A percentile compares a stretch with the other conserved stretches of the same genome.
Evolutionary conservation across 2,329 filamentous ascomycete genomes (phyloP).

Genomic region (Drechslerella stenobrocha): DNA sequence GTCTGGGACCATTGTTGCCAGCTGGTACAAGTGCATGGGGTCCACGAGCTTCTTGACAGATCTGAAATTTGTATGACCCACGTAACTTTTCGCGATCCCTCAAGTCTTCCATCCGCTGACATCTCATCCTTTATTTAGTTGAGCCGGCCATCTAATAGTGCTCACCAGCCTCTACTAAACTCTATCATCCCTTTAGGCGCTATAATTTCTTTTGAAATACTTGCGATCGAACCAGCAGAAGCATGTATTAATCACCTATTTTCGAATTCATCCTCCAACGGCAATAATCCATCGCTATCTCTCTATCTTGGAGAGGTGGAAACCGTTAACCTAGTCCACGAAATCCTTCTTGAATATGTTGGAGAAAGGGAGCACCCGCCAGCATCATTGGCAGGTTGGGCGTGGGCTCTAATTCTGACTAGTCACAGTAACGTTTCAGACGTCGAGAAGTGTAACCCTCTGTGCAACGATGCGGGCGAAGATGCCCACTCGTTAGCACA

Average conservation of each 20-base stretch:
- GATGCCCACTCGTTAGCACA: constrained; percentile 37
- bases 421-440: constrained; percentile 23
- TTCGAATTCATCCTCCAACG: constrained; percentile 35
- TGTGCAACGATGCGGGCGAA: constrained; percentile 22
- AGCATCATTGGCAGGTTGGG: constrained; percentile 49
- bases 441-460: constrained; percentile 15
- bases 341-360: constrained; percentile 49
- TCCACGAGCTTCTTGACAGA: constrained; percentile 67
- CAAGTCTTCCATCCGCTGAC: not conserved
- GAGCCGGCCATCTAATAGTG: constrained; percentile 46
- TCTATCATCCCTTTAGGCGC: constrained; percentile 49
- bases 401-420: constrained; percentile 50
- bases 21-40: constrained; percentile 76
- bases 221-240: constrained; percentile 49
- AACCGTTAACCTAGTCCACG: constrained; percentile 45
- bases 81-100: not conserved
- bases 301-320: constrained; percentile 49
- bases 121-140: constrained; percentile 25
- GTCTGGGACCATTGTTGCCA: constrained; percentile 64
- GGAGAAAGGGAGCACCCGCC: constrained; percentile 33
- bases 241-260: constrained; percentile 40
- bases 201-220: constrained; percentile 51
- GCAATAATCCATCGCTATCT: constrained; percentile 34
- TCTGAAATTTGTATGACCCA: constrained; percentile 43
- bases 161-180: constrained; percentile 49